A percentile compares a stretch with the other conserved stretches of the same genome.
Evolutionary conservation across 352 stramenopile genomes (phyloP).

Genomic region (Pythium guiyangense): DNA sequence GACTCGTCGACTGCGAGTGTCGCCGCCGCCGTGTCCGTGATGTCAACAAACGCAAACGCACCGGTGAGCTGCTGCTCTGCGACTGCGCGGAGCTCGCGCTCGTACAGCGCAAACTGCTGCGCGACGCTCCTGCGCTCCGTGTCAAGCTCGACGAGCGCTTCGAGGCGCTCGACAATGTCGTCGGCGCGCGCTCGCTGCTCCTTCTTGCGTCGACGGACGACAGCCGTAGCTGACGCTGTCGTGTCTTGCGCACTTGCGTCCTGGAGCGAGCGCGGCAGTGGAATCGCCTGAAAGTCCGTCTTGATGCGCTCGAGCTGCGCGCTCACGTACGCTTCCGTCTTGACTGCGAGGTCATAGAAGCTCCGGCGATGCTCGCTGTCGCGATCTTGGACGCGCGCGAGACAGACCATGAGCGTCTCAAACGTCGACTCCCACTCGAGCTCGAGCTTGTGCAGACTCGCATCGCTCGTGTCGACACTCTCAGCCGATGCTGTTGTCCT

Average conservation of each 20-base stretch:
- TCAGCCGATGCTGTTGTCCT: background rate
- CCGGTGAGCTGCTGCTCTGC: conserved; percentile 13
- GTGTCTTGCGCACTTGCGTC: background rate
- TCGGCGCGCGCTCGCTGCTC: conserved; percentile 2
- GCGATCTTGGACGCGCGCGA: conserved; percentile 49
- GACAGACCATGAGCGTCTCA: conserved; percentile 56
- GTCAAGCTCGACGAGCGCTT: conserved; percentile 47
- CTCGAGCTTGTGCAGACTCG: conserved; percentile 39
- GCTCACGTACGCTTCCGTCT: conserved; percentile 36
- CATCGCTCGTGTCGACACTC: conserved; percentile 8
- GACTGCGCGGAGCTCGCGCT: conserved; percentile 35
- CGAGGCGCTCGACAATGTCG: conserved; percentile 33
- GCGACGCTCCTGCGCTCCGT: conserved; percentile 37
- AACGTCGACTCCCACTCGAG: conserved; percentile 58
- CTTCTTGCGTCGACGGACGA: background rate
- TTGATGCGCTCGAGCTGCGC: conserved; percentile 32
- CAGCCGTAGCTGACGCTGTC: background rate
- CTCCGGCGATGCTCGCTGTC: conserved; percentile 61
- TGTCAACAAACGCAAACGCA: background rate
- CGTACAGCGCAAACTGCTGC: conserved; percentile 34
- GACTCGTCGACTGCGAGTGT: conserved; percentile 6
- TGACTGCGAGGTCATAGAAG: conserved; percentile 40
- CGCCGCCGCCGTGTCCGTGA: background rate
- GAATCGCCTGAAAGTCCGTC: conserved; percentile 30
- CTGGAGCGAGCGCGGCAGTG: conserved; percentile 9